Evolutionary conservation across 2,329 filamentous ascomycete genomes (phyloP), one percentile per base, ranked within the genome.

Genomic region (Cercospora citrullina): DNA sequence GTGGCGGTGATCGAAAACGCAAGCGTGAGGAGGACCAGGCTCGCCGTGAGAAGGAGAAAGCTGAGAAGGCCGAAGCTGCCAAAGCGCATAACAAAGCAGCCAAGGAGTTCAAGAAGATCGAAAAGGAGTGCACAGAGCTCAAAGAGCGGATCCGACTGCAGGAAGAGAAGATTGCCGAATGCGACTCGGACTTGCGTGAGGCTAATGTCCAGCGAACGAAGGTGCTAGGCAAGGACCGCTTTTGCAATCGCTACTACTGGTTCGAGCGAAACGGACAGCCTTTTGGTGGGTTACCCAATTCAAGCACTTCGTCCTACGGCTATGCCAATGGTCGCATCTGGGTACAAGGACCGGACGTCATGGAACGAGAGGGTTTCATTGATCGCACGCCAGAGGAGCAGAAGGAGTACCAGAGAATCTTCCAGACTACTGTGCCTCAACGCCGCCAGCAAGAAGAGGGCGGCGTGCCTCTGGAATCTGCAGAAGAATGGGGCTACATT

Each of bases 211-310:
- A 94, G 39, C 90, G 95, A 69, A 97, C 94, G 18, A 90, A 92
- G 70, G 89, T 94, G 18, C 85, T 99, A 28, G 95, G 95, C 68
- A 94, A 95, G 78, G 95, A 99, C 80, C 89, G 95, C 55, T 99
- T 97, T 84, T 97, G 94, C 89, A 98, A 99, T 80, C 89, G 94
- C 64, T 99, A 98, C 80, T 98, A 96, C 84, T 99, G 95, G 94
- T 97, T 98, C 79, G 95, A 99, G 81, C 90, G 94, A 70, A 99
- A 98, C 76, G 95, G 94, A 26, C 98, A 98, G 94, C 95, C 95
- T 0, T 97, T 94, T 75, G 93, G 87, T 33, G 95, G 95, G 4
- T 85, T 97, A 65, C 94, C 94, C 0, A 88, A 87, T 71, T 96
- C 93, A 79, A 97, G 94, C 16, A 98, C 94, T 1, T 91, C 93